A percentile compares a stretch with the other conserved stretches of the same genome.
Conservation (phyloP, 2,329 filamentous ascomycete genomes). For the Venturia aucupariae region DNA sequence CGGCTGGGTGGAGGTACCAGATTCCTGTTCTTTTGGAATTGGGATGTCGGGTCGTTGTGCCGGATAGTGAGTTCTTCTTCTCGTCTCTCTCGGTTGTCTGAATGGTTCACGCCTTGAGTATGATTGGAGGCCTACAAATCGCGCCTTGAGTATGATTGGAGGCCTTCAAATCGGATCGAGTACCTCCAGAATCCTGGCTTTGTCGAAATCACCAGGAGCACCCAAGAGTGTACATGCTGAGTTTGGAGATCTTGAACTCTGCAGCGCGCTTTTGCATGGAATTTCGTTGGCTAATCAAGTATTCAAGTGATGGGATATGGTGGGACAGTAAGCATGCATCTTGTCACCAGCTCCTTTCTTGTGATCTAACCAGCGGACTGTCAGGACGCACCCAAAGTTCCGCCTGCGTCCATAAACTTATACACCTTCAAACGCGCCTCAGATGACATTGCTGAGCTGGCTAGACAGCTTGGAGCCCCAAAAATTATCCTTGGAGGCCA, state of each 20-base stretch:
- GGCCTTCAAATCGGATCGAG: no score
- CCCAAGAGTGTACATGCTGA: no score
- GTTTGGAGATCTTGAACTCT: neutral
- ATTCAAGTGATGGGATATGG: slow-evolving; percentile 30
- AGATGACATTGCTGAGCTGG: slow-evolving; percentile 66
- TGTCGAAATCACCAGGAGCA: no score
- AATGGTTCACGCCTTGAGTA: no score
- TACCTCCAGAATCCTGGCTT: no score
- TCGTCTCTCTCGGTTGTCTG: neutral
- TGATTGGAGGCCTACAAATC: no score
- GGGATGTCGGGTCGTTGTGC: slow-evolving; percentile 69
- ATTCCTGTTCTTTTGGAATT: slow-evolving; percentile 65
- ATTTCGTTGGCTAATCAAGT: neutral
- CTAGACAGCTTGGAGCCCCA: slow-evolving; percentile 44
- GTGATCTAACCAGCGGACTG: neutral
- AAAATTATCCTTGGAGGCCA: slow-evolving; percentile 78
- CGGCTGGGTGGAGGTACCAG: slow-evolving; percentile 82
- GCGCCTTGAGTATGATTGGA: no score
- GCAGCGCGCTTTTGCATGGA: no score
- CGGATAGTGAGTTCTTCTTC: slow-evolving; percentile 46
- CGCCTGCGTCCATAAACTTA: slow-evolving; percentile 50
- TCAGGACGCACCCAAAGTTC: slow-evolving; percentile 38
- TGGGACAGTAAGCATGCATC: slow-evolving; percentile 42
- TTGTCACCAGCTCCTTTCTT: neutral
- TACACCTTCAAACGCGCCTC: slow-evolving; percentile 67